Conservation (phyloP, 2,329 filamentous ascomycete species). For the Talaromyces verruculosus region DNA sequence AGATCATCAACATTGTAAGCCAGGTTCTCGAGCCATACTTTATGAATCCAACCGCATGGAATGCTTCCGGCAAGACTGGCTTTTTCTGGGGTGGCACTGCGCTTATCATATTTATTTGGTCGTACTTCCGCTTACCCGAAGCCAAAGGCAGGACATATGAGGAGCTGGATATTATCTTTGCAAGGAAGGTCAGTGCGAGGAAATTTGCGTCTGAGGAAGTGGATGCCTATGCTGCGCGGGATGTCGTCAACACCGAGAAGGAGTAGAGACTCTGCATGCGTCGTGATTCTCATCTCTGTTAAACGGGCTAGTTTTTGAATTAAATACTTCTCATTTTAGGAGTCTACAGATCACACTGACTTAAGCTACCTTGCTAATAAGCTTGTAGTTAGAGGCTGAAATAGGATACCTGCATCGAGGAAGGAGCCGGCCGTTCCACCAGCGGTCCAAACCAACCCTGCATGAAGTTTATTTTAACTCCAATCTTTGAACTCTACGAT, state of each 20-base stretch:
- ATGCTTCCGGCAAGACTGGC: conserved; percentile 32
- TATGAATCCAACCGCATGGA: conserved; percentile 37
- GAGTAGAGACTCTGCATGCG: background rate
- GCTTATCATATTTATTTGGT: conserved; percentile 19
- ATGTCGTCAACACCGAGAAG: conserved; percentile 7
- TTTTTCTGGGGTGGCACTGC: conserved; percentile 31
- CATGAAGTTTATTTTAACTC: background rate
- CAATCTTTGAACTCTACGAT: background rate
- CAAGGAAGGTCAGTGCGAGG: conserved; percentile 69
- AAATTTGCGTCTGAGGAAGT: conserved; percentile 65
- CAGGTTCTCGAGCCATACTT: conserved; percentile 44
- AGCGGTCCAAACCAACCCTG: background rate
- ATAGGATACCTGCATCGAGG: background rate
- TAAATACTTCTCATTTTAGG: no score
- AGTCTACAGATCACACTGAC: background rate
- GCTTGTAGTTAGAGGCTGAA: background rate
- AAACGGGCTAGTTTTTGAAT: background rate
- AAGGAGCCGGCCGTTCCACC: background rate
- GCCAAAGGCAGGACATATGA: conserved; percentile 39
- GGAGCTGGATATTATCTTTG: conserved; percentile 51
- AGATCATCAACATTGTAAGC: conserved; percentile 42
- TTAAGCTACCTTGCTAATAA: background rate
- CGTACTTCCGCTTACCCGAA: conserved; percentile 28
- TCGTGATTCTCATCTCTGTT: background rate
- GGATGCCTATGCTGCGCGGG: conserved; percentile 54